Evolutionary conservation across 2,329 filamentous ascomycete genomes (phyloP).

Genomic region (Hypoxylon sp.): DNA sequence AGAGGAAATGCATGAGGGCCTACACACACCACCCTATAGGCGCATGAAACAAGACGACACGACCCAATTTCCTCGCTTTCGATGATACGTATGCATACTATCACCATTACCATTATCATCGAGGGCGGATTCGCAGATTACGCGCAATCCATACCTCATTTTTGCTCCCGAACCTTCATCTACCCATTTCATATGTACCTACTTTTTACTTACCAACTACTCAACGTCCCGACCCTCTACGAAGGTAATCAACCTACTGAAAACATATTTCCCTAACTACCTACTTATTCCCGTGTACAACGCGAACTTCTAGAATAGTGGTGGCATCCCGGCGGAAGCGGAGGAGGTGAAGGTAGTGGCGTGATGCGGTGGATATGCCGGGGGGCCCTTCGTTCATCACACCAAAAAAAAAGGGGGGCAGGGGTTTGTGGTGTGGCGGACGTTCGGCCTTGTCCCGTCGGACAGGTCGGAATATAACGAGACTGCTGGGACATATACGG

Average conservation of each 20-base stretch:
- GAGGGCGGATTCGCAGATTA: background rate
- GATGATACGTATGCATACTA: background rate
- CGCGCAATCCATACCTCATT: background rate
- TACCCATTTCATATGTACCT: slow-evolving; percentile 2
- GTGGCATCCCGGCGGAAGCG: background rate
- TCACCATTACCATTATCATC: background rate
- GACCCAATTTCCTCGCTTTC: background rate
- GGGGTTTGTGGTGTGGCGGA: background rate
- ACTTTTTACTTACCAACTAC: background rate
- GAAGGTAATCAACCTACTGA: background rate
- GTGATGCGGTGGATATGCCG: background rate
- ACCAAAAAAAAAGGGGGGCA: background rate
- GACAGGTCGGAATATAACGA: background rate
- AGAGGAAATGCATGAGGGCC: background rate
- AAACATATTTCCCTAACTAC: background rate
- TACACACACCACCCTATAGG: background rate
- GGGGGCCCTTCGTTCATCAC: too few species aligned
- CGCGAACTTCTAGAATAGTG: background rate
- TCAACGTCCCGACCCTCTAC: background rate
- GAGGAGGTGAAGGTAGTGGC: background rate
- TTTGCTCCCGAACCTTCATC: background rate
- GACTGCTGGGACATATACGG: slow-evolving; percentile 21
- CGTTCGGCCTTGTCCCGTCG: slow-evolving; percentile 1
- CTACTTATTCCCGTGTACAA: background rate
- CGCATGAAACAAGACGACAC: background rate